Evolutionary conservation across 1,139 yeast species (phyloP).

Genomic region (Protomyces inundatus): DNA sequence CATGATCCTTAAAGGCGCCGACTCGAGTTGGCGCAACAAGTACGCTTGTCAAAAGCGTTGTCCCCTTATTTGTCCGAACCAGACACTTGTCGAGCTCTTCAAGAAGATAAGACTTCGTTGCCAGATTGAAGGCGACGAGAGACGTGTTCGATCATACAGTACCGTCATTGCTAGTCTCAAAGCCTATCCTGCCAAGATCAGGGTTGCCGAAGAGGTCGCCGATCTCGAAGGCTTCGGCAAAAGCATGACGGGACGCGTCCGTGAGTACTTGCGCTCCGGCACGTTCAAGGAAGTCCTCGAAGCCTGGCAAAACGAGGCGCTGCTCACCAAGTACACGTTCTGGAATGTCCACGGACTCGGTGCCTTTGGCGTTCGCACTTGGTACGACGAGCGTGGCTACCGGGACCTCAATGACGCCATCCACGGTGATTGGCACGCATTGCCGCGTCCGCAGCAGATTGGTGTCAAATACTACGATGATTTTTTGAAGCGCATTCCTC

Average conservation of each 20-base stretch:
- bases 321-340: slow-evolving; percentile 14
- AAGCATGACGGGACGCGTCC: slow-evolving; percentile 27
- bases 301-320: slow-evolving; percentile 24
- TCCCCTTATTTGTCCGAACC: slow-evolving; percentile 29
- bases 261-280: slow-evolving; percentile 30
- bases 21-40: background rate
- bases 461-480: slow-evolving; percentile 32
- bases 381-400: slow-evolving; percentile 27
- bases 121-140: slow-evolving; percentile 28
- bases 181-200: slow-evolving; percentile 28
- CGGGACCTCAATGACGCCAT: slow-evolving; percentile 20
- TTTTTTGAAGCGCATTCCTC: slow-evolving; percentile 26
- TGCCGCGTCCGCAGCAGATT: slow-evolving; percentile 28
- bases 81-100: slow-evolving; percentile 25
- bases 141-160: slow-evolving; percentile 32
- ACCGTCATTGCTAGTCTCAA: slow-evolving; percentile 31
- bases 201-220: slow-evolving; percentile 21
- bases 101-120: slow-evolving; percentile 25
- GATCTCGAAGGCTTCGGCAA: slow-evolving; percentile 32
- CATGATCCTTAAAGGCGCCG: background rate
- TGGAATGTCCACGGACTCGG: slow-evolving; percentile 33
- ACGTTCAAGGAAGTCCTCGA: slow-evolving; percentile 3
- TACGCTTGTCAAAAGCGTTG: slow-evolving; percentile 31
- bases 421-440: slow-evolving; percentile 24
- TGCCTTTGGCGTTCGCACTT: slow-evolving; percentile 10